These are phyloP conservation scores for Ogataea pilisensis DNA, from an alignment of 805 yeast species.

Conservation along the genomic window DNA sequence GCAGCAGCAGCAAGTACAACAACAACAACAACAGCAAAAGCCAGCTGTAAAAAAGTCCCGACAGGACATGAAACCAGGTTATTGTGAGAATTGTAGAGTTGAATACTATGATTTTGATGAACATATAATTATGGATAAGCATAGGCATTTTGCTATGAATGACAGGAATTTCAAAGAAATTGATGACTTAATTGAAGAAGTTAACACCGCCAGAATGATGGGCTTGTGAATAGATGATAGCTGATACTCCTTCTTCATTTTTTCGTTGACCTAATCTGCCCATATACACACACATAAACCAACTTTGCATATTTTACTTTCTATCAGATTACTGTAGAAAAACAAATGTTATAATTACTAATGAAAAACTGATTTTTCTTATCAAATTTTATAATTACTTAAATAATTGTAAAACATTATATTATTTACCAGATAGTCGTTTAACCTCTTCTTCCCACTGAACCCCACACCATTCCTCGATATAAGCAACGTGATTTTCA, in stretches of 20 bases:
- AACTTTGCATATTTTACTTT: too few species aligned
- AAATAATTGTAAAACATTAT: neutral
- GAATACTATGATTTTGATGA: constrained; percentile 76
- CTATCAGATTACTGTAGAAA: too few species aligned
- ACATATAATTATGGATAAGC: constrained; percentile 67
- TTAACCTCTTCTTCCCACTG: constrained; percentile 26
- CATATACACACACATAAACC: too few species aligned
- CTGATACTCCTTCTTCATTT: too few species aligned
- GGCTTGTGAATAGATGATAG: constrained; percentile 9
- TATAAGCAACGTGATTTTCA: constrained; percentile 57
- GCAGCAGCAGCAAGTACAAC: neutral
- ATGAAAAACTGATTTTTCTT: too few species aligned
- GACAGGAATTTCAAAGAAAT: constrained; percentile 70
- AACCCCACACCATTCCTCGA: constrained; percentile 27
- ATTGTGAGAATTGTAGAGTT: constrained; percentile 90
- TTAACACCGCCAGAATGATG: constrained; percentile 26
- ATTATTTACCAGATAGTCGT: neutral
- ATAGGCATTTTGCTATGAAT: constrained; percentile 72
- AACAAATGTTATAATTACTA: too few species aligned
- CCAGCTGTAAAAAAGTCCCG: constrained; percentile 14
- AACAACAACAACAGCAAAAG: constrained; percentile 3
- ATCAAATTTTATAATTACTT: neutral
- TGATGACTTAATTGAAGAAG: constrained; percentile 60
- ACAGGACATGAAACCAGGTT: constrained; percentile 51
- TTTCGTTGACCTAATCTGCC: too few species aligned